These are phyloP conservation scores for Penicillium manginii DNA, from an alignment of 495 filamentous ascomycete species.

Conservation along the genomic window DNA sequence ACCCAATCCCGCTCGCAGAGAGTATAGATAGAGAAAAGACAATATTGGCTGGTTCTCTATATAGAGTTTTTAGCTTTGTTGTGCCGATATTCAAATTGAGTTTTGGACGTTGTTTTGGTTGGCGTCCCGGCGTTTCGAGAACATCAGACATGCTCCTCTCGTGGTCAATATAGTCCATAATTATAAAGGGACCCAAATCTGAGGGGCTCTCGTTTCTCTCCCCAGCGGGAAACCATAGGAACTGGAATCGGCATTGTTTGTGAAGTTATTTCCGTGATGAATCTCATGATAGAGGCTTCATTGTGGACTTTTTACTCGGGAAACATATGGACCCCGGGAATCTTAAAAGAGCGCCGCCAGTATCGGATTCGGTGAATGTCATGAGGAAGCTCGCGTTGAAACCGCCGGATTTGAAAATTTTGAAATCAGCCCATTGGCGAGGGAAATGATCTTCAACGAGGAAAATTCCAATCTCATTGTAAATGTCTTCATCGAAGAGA, in stretches of 20 bases:
- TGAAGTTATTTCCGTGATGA: slow-evolving; percentile 33
- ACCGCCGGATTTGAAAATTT: slow-evolving; percentile 22
- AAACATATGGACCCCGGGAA: slow-evolving; percentile 31
- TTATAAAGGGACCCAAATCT: slow-evolving; percentile 49
- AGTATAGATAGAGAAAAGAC: slow-evolving; percentile 5
- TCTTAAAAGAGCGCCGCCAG: slow-evolving; percentile 23
- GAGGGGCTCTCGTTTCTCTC: slow-evolving; percentile 28
- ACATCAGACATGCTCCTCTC: slow-evolving; percentile 12
- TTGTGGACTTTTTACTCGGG: slow-evolving; percentile 40
- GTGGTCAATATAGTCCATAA: slow-evolving; percentile 51
- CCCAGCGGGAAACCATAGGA: slow-evolving; percentile 39
- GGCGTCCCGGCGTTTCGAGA: slow-evolving; percentile 9
- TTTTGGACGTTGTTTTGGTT: slow-evolving; percentile 4
- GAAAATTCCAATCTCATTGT: slow-evolving; percentile 30
- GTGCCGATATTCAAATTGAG: slow-evolving; percentile 7
- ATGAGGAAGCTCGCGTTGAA: slow-evolving; percentile 32
- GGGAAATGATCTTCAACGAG: slow-evolving; percentile 20
- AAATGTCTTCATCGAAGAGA: slow-evolving; percentile 23
- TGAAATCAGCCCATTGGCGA: slow-evolving; percentile 22
- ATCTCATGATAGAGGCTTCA: slow-evolving; percentile 44
- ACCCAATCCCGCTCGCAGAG: slow-evolving; percentile 11
- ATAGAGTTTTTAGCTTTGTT: slow-evolving; percentile 9
- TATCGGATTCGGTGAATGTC: slow-evolving; percentile 18
- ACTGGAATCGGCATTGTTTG: slow-evolving; percentile 32
- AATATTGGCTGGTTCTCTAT: slow-evolving; percentile 11